Evolutionary conservation across 2,329 filamentous ascomycete species (phyloP).

Genomic region (Fusarium sp.): DNA sequence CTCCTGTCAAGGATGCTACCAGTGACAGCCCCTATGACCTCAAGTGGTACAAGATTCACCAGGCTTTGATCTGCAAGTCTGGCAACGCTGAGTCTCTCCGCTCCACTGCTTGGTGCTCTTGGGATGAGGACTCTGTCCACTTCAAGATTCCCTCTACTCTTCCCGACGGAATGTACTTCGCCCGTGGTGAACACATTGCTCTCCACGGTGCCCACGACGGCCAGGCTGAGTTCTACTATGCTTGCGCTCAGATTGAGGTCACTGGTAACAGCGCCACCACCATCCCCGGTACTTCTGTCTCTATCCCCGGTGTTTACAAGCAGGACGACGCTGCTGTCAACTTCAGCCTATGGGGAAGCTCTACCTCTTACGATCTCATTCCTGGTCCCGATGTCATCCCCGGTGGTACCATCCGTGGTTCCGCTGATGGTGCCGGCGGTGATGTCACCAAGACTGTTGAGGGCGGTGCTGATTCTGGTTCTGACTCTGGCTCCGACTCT

Average conservation of each 20-base stretch:
- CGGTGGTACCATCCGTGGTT: constrained; percentile 16
- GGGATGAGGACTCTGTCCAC: constrained; percentile 12
- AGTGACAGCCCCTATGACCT: background rate
- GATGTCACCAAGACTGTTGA: constrained; percentile 9
- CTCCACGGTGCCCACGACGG: constrained; percentile 31
- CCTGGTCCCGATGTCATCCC: constrained; percentile 13
- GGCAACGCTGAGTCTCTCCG: constrained; percentile 7
- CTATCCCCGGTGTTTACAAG: constrained; percentile 18
- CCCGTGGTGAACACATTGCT: constrained; percentile 33
- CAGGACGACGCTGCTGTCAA: constrained; percentile 14
- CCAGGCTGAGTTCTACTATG: constrained; percentile 34
- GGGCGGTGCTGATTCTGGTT: background rate
- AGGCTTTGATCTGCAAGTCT: constrained; percentile 11
- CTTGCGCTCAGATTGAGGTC: constrained; percentile 30
- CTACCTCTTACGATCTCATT: constrained; percentile 6
- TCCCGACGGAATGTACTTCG: constrained; percentile 19
- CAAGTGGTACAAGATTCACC: constrained; percentile 18
- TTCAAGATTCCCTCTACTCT: constrained; percentile 19
- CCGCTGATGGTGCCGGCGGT: background rate
- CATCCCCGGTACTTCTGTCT: constrained; percentile 12
- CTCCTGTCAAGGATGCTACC: background rate
- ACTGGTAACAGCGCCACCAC: constrained; percentile 13
- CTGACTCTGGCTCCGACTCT: background rate
- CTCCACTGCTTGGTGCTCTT: constrained; percentile 14
- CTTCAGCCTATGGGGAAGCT: constrained; percentile 9